Base-by-base conservation (phyloP, 2,329 filamentous ascomycete genomes). In the Chaetomiaceae sp. region DNA sequence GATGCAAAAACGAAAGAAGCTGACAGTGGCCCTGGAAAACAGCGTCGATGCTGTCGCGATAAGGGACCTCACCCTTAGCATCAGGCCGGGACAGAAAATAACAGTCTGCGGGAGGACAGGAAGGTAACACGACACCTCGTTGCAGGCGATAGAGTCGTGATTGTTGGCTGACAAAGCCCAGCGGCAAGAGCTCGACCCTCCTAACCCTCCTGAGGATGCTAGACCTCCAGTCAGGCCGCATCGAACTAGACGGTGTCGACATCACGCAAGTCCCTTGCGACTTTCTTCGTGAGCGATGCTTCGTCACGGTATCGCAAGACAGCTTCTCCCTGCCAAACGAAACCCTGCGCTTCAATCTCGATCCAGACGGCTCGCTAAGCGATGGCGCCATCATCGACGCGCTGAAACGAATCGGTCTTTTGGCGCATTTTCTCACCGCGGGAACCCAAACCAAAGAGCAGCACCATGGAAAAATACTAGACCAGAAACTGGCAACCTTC, bases 101-200 rank as follows among this genome's bases (percentile, higher is more conserved):
- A 68, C 75, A 3, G 69, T 83, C 5, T 79, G 76, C 39, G 80
- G 80, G 1, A 71, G 79, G 2, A 83, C 75, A 22, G 79, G 39
- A n/a, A n/a, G n/a, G n/a, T n/a, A n/a, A n/a, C n/a, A n/a, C n/a
- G n/a, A n/a, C n/a, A n/a, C n/a, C n/a, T n/a, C n/a, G n/a, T n/a
- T n/a, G n/a, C n/a, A n/a, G n/a, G n/a, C n/a, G n/a, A n/a, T n/a
- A n/a, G n/a, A n/a, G n/a, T n/a, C n/a, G n/a, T n/a, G n/a, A n/a
- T n/a, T n/a, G n/a, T n/a, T n/a, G n/a, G n/a, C n/a, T n/a, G n/a
- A n/a, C n/a, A n/a, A n/a, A n/a, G n/a, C n/a, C n/a, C 40, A 73
- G 71, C 49, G 73, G 73, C 0, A 75, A 76, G 51, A 71, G 67
- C 40, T 70, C 69, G 0, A 64, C 81, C 0, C 67, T 80, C 1